Evolutionary conservation across 345 rosid species (phyloP).

Genomic region (Iberis pinnata): DNA sequence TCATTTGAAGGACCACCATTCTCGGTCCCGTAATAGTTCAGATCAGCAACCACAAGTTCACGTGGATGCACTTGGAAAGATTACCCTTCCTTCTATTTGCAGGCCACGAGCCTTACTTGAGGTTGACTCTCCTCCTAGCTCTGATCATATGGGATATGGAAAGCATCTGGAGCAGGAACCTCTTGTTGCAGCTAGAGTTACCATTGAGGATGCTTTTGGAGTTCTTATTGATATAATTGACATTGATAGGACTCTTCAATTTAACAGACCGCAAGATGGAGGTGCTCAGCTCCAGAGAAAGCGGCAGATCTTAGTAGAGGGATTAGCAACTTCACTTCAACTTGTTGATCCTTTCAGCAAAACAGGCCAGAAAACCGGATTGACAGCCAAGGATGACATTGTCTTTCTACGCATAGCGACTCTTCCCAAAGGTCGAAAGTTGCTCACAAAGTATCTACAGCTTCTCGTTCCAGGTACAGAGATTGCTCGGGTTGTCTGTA

Average conservation of each 20-base stretch:
- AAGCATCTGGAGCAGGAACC: constrained; percentile 91
- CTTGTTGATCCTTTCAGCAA: constrained; percentile 85
- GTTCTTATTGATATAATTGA: constrained; percentile 84
- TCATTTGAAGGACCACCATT: constrained; percentile 66
- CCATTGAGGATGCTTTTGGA: constrained; percentile 69
- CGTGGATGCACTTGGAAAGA: constrained; percentile 57
- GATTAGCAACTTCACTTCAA: constrained; percentile 81
- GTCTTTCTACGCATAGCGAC: constrained; percentile 68
- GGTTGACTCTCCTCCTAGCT: constrained; percentile 48
- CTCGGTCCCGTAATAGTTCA: constrained; percentile 61
- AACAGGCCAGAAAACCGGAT: constrained; percentile 43
- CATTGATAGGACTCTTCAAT: constrained; percentile 66
- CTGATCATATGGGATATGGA: constrained; percentile 47
- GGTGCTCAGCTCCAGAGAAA: constrained; percentile 66
- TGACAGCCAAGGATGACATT: constrained; percentile 63
- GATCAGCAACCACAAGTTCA: constrained; percentile 56
- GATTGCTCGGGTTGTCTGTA: constrained; percentile 74
- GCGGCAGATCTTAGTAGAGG: constrained; percentile 70
- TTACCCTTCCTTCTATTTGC: constrained; percentile 50
- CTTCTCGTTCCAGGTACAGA: constrained; percentile 82
- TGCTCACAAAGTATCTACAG: constrained; percentile 56
- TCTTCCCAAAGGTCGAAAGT: constrained; percentile 79
- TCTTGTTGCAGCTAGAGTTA: constrained; percentile 90
- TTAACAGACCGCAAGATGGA: constrained; percentile 71
- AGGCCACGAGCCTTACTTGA: constrained; percentile 71